Evolutionary conservation across 192 early-diverging fungal species (phyloP), one percentile per base, ranked within the genome.

Genomic region (Backusella macrospora): DNA sequence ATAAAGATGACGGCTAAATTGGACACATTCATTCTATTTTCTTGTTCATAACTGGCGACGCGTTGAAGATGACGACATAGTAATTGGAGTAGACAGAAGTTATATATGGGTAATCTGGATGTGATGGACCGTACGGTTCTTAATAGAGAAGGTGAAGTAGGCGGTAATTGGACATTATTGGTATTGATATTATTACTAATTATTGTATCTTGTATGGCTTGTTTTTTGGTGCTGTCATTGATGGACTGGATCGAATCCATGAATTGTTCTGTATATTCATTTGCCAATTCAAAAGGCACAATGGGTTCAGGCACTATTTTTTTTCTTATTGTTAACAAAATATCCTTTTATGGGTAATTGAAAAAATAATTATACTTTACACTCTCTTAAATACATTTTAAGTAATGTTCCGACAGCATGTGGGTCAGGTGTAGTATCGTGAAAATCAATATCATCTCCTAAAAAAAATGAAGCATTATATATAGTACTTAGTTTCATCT

Each of bases 1-100:
- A 83, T 84, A 76, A 90, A 90, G 8, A 90, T 86, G 1, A 90
- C 78, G 3, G 83, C 89, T 16, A 90, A 72, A 49, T 90, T 90
- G 26, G 84, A 86, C 3, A 83, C 79, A 37, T 81, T 87, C 89
- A 90, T 90, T 49, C 85, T 82, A 72, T 88, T 90, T 52, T 80
- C 78, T 16, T 84, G 80, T 6, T 73, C 68, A 43, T 83, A 76
- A 40, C 68, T 81, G 12, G 81, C 82, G 16, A 90, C 80, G 38
- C 81, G 80, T 63, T 86, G 79, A 48, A 90, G 74, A 71, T 90
- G 89, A 45, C 75, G 76, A 65, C 81, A 87, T 16, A 90, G 73
- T 48, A 78, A 79, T 14, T 80, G 76, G 14, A 90, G 76, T 48
- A 87, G 52, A 76, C 83, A 81, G 45, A 84, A 85, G 70, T 86